Percentiles rank a stretch among this genome's conserved stretches.
phyloP scores from a whole-genome alignment of 257 asterid species.

The Solanum paucissectum region DNA sequence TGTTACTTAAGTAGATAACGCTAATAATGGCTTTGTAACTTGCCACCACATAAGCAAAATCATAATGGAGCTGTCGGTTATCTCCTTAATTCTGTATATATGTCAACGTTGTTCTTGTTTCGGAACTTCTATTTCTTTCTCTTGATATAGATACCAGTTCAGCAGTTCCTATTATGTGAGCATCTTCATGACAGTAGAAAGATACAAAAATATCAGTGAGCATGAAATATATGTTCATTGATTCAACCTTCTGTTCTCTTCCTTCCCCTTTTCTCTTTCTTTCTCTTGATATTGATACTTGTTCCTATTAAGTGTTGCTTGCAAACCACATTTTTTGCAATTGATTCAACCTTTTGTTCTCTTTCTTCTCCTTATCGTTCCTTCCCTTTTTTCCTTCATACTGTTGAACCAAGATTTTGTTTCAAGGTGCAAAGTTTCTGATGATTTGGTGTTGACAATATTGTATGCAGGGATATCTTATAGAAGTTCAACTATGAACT shows the following conservation, averaged over 20 bases:
- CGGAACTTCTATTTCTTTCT: too few relatives aligned
- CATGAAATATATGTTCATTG: neutral
- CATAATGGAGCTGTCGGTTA: too few relatives aligned
- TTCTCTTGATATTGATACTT: too few relatives aligned
- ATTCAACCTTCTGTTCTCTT: neutral
- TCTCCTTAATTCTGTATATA: too few relatives aligned
- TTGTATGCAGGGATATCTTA: slow-evolving; percentile 27
- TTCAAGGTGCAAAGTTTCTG: neutral
- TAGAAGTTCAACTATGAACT: slow-evolving; percentile 9
- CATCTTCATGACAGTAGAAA: neutral
- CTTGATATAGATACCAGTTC: too few relatives aligned
- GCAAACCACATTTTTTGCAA: neutral
- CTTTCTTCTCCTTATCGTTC: neutral
- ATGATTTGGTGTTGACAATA: neutral
- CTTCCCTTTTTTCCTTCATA: neutral
- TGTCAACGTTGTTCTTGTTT: too few relatives aligned
- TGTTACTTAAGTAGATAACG: too few relatives aligned
- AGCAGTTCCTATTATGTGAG: neutral
- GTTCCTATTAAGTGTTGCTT: neutral
- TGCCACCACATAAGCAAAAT: too few relatives aligned
- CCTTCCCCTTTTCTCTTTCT: too few relatives aligned
- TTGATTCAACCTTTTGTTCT: neutral
- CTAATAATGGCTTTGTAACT: too few relatives aligned
- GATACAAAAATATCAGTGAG: neutral
- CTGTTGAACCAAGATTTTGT: neutral